Percentiles rank a stretch among this genome's conserved stretches.
Evolutionary conservation across 202 grass and related monocot genomes (phyloP).

Genomic region (Panicum virgatum): DNA sequence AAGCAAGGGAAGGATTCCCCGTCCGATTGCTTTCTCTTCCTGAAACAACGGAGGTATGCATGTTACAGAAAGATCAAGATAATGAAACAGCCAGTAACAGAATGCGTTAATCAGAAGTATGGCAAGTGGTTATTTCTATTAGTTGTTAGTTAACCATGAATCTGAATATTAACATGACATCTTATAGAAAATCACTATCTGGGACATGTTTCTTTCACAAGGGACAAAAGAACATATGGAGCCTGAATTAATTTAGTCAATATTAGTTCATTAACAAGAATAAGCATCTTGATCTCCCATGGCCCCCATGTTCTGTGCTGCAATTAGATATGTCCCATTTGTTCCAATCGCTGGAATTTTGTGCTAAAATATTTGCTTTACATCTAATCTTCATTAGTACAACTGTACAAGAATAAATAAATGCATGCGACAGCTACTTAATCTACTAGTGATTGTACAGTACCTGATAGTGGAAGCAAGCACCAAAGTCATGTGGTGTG

Average conservation of each 20-base stretch:
- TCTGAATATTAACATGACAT: not conserved
- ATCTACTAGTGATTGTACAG: constrained; percentile 44
- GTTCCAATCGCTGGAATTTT: constrained; percentile 5
- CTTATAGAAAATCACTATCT: constrained; percentile 11
- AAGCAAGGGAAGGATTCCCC: constrained; percentile 82
- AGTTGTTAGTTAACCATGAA: not conserved
- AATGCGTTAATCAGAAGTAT: constrained; percentile 3
- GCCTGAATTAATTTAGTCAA: constrained; percentile 17
- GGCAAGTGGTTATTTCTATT: constrained; percentile 17
- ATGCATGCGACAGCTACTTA: constrained; percentile 19
- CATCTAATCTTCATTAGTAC: not conserved
- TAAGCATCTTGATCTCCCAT: constrained; percentile 21
- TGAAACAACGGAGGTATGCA: constrained; percentile 23
- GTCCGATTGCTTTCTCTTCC: constrained; percentile 91
- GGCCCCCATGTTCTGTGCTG: constrained; percentile 28
- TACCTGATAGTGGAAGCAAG: constrained; percentile 97
- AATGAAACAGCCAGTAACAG: constrained; percentile 5
- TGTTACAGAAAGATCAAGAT: constrained; percentile 24
- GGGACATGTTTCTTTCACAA: constrained; percentile 24
- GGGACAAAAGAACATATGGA: constrained; percentile 32
- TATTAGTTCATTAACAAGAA: constrained; percentile 14
- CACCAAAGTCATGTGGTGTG: constrained; percentile 83
- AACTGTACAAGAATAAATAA: constrained; percentile 30
- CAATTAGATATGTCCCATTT: constrained; percentile 30
- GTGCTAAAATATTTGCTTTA: constrained; percentile 12